phyloP scores from a whole-genome alignment of 1,284 basidiomycete genomes.

The Trametes sp. region DNA sequence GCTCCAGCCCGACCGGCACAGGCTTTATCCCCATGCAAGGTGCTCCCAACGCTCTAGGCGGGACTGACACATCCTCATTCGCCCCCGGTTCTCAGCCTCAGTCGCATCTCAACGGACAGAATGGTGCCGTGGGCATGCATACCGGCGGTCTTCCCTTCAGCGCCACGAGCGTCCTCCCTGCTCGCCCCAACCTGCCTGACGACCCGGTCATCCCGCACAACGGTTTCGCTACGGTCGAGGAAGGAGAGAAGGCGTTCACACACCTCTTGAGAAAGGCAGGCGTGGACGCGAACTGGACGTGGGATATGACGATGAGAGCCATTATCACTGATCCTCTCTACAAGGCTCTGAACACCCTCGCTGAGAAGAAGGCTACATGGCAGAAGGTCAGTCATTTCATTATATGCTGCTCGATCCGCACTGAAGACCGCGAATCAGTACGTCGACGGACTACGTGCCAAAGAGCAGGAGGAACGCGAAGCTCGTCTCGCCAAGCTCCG shows the following conservation, averaged over 20 bases:
- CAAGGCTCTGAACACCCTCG: constrained; percentile 91
- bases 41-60: constrained; percentile 44
- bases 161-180: constrained; percentile 67
- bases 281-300: constrained; percentile 93
- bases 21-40: constrained; percentile 38
- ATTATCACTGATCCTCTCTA: constrained; percentile 98
- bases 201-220: constrained; percentile 88
- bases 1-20: constrained; percentile 28
- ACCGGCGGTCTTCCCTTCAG: constrained; percentile 65
- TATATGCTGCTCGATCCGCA: constrained; percentile 16
- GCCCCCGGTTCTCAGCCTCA: constrained; percentile 43
- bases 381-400: constrained; percentile 71
- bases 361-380: constrained; percentile 94
- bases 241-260: constrained; percentile 94
- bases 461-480: constrained; percentile 83
- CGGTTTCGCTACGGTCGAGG: constrained; percentile 85
- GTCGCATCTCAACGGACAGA: constrained; percentile 55
- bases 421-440: constrained; percentile 57
- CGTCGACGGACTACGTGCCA: constrained; percentile 66
- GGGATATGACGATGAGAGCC: constrained; percentile 98
- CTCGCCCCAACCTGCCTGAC: constrained; percentile 80
- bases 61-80: constrained; percentile 45
- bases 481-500: constrained; percentile 82
- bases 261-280: constrained; percentile 88
- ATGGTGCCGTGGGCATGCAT: constrained; percentile 54